Evolutionary conservation across 2,329 filamentous ascomycete genomes (phyloP), one percentile per base, ranked within the genome.

Genomic region (Chaetomium olivaceum): DNA sequence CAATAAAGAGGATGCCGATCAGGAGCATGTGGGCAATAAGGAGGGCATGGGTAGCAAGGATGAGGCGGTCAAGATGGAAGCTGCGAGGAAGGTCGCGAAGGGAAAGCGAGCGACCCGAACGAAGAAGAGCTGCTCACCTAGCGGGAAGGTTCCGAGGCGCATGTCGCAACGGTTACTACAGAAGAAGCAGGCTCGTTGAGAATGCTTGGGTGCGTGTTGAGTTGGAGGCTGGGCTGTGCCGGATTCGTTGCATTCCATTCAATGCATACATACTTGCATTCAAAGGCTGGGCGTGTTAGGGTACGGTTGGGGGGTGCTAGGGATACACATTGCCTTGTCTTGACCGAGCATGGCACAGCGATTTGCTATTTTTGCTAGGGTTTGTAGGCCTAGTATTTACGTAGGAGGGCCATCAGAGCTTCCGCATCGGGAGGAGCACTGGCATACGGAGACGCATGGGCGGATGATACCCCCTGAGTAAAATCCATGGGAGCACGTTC

Each of bases 401-500:
- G 27, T 29, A 14, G 23, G 51, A 27, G 25, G 25, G 16, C 11
- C 25, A 11, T 54, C 12, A 39, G 33, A 43, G 46, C n/a, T 48
- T 48, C 9, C 29, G 50, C 25, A 23, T 58, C 16, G 50, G 57
- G 39, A 48, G 62, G 9, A 58, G 46, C 39, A 51, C 33, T 16
- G 27, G 48, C 31, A 46, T 11, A 27, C 57, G 56, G 62, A 29
- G 33, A 64, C 50, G 33, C 27, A 62, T 51, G 56, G 56, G 48
- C 39, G 61, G 61, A 63, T 63, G 62, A 64, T 64, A 64, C 56
- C 62, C 62, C 50, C 56, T 48, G 36, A 48, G 50, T n/a, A 16
- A 4, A 29, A 12, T 31, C 21, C 33, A 43, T 60, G 55, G 52
- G 54, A 58, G 43, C 39, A 39, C 50, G 58, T 61, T 61, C 36